These are phyloP conservation scores for Magnusiomyces sp. DNA, from an alignment of 1,139 yeast genomes.

Conservation along the genomic window DNA sequence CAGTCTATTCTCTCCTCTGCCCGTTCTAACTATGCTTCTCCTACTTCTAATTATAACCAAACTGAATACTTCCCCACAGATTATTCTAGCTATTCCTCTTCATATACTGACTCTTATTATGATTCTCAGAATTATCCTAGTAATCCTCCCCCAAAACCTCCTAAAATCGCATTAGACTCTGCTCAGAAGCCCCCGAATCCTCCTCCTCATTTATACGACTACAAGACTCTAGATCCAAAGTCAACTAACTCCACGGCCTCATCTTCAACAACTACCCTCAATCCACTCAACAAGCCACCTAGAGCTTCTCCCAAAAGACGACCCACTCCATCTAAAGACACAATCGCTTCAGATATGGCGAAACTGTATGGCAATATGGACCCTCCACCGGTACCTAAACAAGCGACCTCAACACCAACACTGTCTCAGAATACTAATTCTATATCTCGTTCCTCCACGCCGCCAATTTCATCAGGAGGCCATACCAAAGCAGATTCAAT, in stretches of 20 bases:
- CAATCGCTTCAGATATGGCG: conserved; percentile 1
- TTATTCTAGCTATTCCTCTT: neutral
- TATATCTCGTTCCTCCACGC: neutral
- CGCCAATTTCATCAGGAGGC: neutral
- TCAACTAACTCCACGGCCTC: neutral
- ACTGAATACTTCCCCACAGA: neutral
- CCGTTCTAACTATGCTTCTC: neutral
- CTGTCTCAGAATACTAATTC: neutral
- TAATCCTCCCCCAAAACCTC: conserved; percentile 11
- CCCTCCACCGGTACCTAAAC: neutral
- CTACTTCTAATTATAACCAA: neutral
- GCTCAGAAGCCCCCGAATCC: neutral
- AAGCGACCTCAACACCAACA: neutral
- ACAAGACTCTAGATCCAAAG: neutral
- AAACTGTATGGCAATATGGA: neutral
- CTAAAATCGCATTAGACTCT: conserved; percentile 9
- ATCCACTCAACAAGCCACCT: neutral
- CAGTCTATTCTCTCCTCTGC: neutral
- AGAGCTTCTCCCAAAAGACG: conserved; percentile 2
- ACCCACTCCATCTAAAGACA: neutral
- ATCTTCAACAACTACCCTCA: neutral
- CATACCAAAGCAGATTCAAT: conserved; percentile 1
- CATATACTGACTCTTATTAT: conserved; percentile 2
- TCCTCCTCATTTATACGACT: neutral
- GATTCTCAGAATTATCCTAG: neutral